Evolutionary conservation across 2,329 filamentous ascomycete genomes (phyloP), one percentile per base, ranked within the genome.

Genomic region (Karstenula rhodostoma): DNA sequence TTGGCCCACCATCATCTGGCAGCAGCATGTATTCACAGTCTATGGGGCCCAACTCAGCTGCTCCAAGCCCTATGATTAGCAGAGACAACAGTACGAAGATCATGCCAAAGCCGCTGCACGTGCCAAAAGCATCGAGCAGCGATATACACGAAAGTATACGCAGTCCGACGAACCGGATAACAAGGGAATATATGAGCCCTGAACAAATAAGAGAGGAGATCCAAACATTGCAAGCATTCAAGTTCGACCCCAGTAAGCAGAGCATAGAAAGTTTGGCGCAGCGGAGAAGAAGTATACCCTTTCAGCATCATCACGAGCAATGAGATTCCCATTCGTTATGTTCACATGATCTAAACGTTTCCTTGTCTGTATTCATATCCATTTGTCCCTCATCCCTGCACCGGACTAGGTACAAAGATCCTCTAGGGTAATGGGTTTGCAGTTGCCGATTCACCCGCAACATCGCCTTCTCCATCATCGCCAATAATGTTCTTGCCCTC

Each of bases 211-310:
- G 50, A 27, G 46, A 56, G 4, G 59, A 62, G n/a, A 46, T 57
- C 10, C 29, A 58, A 15, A 58, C 29, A 10, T 33, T 61, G 53
- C 55, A 61, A 27, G 43, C 40, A 13, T 61, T 61, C 43, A 35
- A 57, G 15, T 61, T 61, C 35, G 55, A 58, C n/a, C 47, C 56
- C 29, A 49, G 44, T 47, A 55, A 55, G 42, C 52, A 55, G 5
- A 55, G 42, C 32, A 55, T 55, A 42, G 52, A 55, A 42, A 55
- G 42, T 37, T 17, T 55, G n/a, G 29, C 47, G 29, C 52, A 55
- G 42, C n/a, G 52, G 19, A 55, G 52, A 8, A 55, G 35, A 42
- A 55, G 52, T 55, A 47, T 55, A 55, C 52, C 52, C 42, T 55
- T 55, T 42, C 52, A 33, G 40, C 52, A 46, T 55, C n/a, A 47